phyloP scores from a whole-genome alignment of 108 stramenopile species.

The Pseudonitzschia pungens region DNA sequence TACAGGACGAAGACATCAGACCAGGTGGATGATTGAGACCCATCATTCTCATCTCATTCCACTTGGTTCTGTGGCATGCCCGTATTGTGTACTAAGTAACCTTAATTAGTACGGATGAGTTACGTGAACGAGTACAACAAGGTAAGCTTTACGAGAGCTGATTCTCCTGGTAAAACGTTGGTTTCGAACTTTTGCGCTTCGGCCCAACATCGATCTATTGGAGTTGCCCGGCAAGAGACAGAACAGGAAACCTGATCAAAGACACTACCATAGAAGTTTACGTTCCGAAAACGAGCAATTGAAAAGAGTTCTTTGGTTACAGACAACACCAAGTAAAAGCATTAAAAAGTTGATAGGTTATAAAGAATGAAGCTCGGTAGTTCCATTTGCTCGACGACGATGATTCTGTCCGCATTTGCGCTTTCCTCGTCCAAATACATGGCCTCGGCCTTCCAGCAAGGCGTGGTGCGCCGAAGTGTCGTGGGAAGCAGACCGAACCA shows the following conservation, averaged over 20 bases:
- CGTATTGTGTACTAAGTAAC: neutral
- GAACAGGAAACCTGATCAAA: no score
- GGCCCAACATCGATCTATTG: no score
- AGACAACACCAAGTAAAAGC: neutral
- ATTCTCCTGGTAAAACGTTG: no score
- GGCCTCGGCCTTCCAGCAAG: neutral
- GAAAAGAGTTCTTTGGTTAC: neutral
- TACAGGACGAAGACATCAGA: neutral
- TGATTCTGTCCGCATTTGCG: slow-evolving; percentile 14
- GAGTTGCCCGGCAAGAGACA: no score
- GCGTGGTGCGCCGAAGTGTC: neutral
- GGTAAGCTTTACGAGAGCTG: no score
- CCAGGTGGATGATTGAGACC: neutral
- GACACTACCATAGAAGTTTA: no score
- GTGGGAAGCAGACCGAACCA: neutral
- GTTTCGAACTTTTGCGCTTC: no score
- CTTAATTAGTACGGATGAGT: neutral
- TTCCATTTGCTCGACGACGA: slow-evolving; percentile 17
- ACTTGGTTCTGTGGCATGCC: neutral
- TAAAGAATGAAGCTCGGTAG: slow-evolving; percentile 17
- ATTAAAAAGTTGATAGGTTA: neutral
- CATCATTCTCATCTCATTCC: neutral
- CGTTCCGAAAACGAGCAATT: neutral
- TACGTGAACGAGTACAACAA: no score
- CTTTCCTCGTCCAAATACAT: slow-evolving; percentile 6